These are phyloP conservation scores for Brassica cretica DNA, from an alignment of 345 rosid genomes.

Conservation along the genomic window DNA sequence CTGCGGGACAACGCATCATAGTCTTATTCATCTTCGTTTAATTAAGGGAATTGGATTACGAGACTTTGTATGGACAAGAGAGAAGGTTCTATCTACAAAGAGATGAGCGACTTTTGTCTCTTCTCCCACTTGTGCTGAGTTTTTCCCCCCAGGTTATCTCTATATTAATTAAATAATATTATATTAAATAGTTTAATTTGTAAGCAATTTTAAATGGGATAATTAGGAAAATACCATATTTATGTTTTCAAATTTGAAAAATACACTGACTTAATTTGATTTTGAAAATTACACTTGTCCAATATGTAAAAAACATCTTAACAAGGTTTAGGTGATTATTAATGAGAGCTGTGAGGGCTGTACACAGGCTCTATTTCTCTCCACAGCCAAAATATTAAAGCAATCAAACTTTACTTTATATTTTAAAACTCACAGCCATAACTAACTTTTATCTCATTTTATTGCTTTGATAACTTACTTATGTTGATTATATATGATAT, in stretches of 20 bases:
- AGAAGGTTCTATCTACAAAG: constrained; percentile 9
- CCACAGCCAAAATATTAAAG: too few species aligned
- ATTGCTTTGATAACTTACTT: too few species aligned
- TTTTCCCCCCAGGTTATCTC: neutral
- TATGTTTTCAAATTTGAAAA: neutral
- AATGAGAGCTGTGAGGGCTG: too few species aligned
- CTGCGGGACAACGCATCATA: constrained; percentile 31
- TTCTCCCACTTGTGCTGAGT: neutral
- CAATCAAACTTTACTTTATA: too few species aligned
- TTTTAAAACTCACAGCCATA: too few species aligned
- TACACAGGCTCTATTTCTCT: too few species aligned
- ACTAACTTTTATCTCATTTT: too few species aligned
- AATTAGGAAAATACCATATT: neutral
- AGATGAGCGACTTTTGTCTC: constrained; percentile 24
- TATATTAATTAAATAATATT: neutral
- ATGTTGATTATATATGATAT: too few species aligned
- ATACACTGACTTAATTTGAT: neutral
- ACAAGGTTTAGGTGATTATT: too few species aligned
- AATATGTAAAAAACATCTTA: too few species aligned
- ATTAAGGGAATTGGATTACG: constrained; percentile 33
- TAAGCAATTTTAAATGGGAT: neutral
- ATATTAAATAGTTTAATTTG: too few species aligned
- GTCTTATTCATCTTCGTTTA: constrained; percentile 14
- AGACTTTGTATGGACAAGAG: constrained; percentile 37
- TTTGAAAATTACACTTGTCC: neutral